Base-by-base conservation (phyloP, 139 green algal species). In the Nannochloris sp. region DNA sequence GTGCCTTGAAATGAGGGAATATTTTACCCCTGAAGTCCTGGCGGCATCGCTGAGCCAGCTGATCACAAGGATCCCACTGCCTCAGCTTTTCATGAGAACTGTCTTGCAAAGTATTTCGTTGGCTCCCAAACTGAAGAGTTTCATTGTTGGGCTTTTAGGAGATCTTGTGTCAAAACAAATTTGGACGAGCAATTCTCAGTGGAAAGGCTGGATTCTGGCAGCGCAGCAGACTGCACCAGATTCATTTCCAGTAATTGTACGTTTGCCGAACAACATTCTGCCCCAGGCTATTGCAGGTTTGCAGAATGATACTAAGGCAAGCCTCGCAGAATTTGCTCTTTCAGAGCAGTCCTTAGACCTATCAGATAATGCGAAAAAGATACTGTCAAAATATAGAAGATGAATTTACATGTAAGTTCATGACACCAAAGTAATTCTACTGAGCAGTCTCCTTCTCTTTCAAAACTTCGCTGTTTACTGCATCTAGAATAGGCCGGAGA, bases 171-270 rank as follows among this genome's bases (percentile, higher is more conserved):
- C 49, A 13, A 82, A 83, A 48, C 76, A 85, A 63, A 65, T 92
- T 23, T 92, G 85, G 85, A 71, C 59, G 12, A 73, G 90, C 44
- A 28, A 29, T 10, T 58, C 70, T 63, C 85, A 91, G 63, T 93
- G 85, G 85, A 81, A 84, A 57, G 86, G 86, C 20, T 91, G 87
- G 78, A 50, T 93, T 31, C 67, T 89, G 66, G 78, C 71, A 65
- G 74, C 72, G 6, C 73, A 90, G 46, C 72, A 86, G 62, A 79
- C 73, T 3, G 72, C 62, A 5, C 75, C 69, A 16, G 67, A 79
- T 46, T 85, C 79, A 20, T 91, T 87, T 67, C 69, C 63, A 1
- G 70, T 83, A 2, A 63, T 91, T 45, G 68, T 88, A 59, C 64
- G 76, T 62, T 56, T 88, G 23, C 75, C 79, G 25, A 17, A 26